Evolutionary conservation across 73 alveolate species (phyloP), one percentile per base, ranked within the genome.

Genomic region (Stentor coeruleus): DNA sequence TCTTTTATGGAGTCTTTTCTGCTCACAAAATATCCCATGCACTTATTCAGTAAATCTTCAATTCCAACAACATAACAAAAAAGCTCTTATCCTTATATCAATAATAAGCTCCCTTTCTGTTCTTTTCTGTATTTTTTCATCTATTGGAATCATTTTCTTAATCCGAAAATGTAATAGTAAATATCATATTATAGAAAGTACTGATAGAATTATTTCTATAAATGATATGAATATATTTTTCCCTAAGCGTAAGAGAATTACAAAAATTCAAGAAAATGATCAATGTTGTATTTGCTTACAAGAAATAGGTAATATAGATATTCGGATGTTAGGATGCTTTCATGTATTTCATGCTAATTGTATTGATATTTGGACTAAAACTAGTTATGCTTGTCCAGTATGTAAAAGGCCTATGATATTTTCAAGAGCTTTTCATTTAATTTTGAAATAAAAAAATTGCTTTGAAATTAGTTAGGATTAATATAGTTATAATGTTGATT

Each of bases 281-380:
- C 6, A 6, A 11, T 49, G 66, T 49, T 49, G 66, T 49, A 49
- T 49, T 49, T 49, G 66, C 20, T 49, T 49, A 49, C 6, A 49
- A 11, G 20, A 49, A 11, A 11, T 49, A 6, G 6, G 28, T 11
- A 20, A 49, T 49, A 20, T 11, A 33, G 33, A 66, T 28, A 40
- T 66, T 3, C 0, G 79, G 2, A 66, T 11, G 1, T 31, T 66
- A 66, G 79, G 79, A 66, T 66, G 79, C 33, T 0, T 66, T 20
- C 79, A 66, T 33, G 39, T 26, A 28, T 66, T 66, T 66, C 79
- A 66, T 66, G 26, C n/a, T 28, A 11, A 26, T 31, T 66, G 79
- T 2, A 66, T 66, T 26, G 79, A 66, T 33, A 31, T 66, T 26
- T 66, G 79, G 79, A 20, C 37, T 26, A 40, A 20, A 20, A 66